Evolutionary conservation across 2,329 filamentous ascomycete species (phyloP).

Genomic region (Hypoxylon sp.): DNA sequence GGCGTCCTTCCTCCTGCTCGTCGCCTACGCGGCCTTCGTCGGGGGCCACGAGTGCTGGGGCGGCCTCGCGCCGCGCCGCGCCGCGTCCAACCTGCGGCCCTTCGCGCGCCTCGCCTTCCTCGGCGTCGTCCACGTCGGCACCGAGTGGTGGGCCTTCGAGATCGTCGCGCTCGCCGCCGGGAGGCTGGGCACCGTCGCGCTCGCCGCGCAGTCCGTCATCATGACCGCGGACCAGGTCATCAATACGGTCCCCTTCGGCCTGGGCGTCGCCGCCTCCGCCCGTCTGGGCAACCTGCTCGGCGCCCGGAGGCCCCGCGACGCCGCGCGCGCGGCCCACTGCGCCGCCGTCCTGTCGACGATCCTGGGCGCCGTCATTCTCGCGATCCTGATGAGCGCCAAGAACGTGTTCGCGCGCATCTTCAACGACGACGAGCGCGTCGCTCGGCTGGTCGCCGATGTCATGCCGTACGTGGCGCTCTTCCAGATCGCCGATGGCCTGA

Average conservation of each 20-base stretch:
- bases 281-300: conserved; percentile 85
- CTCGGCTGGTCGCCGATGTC: conserved; percentile 78
- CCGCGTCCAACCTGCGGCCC: conserved; percentile 73
- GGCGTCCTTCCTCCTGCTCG: conserved; percentile 81
- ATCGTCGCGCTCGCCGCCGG: conserved; percentile 88
- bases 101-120: conserved; percentile 81
- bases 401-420: conserved; percentile 82
- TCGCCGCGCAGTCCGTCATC: conserved; percentile 87
- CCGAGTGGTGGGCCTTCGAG: conserved; percentile 96
- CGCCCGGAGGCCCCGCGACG: conserved; percentile 71
- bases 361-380: conserved; percentile 74
- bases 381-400: conserved; percentile 75
- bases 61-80: conserved; percentile 72
- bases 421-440: conserved; percentile 79
- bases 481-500: conserved; percentile 89
- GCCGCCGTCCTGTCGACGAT: conserved; percentile 79
- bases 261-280: conserved; percentile 83
- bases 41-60: conserved; percentile 83
- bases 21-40: conserved; percentile 78
- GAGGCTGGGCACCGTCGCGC: conserved; percentile 79
- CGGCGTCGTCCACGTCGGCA: conserved; percentile 85
- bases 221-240: conserved; percentile 90
- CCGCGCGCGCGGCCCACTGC: conserved; percentile 77
- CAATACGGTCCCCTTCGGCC: conserved; percentile 87
- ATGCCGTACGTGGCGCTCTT: conserved; percentile 90